phyloP scores from a whole-genome alignment of 768 basidiomycete genomes.

The Tubosaeta sp. region DNA sequence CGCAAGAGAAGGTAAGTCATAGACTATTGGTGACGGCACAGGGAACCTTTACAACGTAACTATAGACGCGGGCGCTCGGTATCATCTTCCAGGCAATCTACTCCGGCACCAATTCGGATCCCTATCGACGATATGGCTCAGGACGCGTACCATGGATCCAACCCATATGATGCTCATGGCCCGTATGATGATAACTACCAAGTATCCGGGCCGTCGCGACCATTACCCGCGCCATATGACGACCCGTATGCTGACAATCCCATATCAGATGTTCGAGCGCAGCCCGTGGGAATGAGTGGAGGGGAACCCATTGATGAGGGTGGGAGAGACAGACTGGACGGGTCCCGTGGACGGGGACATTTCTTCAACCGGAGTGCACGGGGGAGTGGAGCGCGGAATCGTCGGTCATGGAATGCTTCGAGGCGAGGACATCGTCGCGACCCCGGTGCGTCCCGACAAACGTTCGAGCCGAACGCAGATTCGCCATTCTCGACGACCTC shows the following conservation, averaged over 20 bases:
- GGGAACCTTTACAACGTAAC: background rate
- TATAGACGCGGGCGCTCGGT: conserved; percentile 52
- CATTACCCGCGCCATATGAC: conserved; percentile 70
- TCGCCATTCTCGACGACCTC: conserved; percentile 42
- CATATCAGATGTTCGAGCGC: conserved; percentile 19
- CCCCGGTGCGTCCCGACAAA: conserved; percentile 19
- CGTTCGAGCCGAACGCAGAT: conserved; percentile 28
- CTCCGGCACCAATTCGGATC: conserved; percentile 50
- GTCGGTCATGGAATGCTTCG: conserved; percentile 15
- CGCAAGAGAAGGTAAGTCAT: conserved; percentile 66
- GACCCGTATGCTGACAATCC: conserved; percentile 66
- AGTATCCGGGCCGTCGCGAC: conserved; percentile 51
- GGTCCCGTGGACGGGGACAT: conserved; percentile 16
- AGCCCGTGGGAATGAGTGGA: conserved; percentile 3
- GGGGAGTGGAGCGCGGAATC: conserved; percentile 20
- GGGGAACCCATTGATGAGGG: conserved; percentile 26
- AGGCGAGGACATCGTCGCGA: conserved; percentile 14
- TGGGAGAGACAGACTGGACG: background rate
- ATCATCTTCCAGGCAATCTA: conserved; percentile 51
- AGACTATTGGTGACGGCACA: too few relatives aligned
- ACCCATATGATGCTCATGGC: conserved; percentile 63
- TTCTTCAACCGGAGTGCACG: conserved; percentile 26
- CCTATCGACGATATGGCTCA: conserved; percentile 53
- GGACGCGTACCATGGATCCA: conserved; percentile 43
- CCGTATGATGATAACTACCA: conserved; percentile 65